Base-by-base conservation (phyloP, 2,329 filamentous ascomycete species). In the Polychaeton citri region DNA sequence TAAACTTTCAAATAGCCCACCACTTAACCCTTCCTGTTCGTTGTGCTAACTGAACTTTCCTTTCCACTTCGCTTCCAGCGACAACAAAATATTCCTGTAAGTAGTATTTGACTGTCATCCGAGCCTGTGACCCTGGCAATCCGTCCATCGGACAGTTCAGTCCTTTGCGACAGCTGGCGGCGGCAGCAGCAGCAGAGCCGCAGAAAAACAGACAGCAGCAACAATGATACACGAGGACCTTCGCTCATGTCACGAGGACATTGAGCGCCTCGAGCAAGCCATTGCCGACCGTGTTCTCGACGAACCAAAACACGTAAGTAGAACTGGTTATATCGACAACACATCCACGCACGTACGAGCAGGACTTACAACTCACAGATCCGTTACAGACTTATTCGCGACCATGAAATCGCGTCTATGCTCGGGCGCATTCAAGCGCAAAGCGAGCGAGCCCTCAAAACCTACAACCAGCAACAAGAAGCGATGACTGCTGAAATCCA, bases 251-350 rank as follows among this genome's bases (percentile, higher is more conserved):
- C 87, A 95, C 51, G 90, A 98, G 73, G 90, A 98, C 62, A 67
- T 98, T 34, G 90, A 98, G 70, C 79, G 90, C 44, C 73, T 98
- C 40, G 90, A 98, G 63, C 85, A 94, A 59, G 90, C 83, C 36
- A 81, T 95, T 51, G 81, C 84, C 37, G 87, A 96, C 63, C 81
- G 87, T 52, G 75, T 92, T 41, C 71, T 77, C 43, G 85, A 95
- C 47, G 86, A 96, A 45, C 87, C 88, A 32, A 83, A 81, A 61
- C 81, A 88, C 59, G 84, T 87, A 66, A 59, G 77, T 67, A 38
- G 36, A 18, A 9, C 10, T 19, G 30, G 28, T n/a, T n/a, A n/a
- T n/a, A n/a, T n/a, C n/a, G n/a, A n/a, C n/a, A n/a, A n/a, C 12
- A 9, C 21, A 30, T 13, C 37, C 38, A 36, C 24, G 33, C 19